Conservation (phyloP, 73 alveolate genomes). For the Uronychia setigera region DNA sequence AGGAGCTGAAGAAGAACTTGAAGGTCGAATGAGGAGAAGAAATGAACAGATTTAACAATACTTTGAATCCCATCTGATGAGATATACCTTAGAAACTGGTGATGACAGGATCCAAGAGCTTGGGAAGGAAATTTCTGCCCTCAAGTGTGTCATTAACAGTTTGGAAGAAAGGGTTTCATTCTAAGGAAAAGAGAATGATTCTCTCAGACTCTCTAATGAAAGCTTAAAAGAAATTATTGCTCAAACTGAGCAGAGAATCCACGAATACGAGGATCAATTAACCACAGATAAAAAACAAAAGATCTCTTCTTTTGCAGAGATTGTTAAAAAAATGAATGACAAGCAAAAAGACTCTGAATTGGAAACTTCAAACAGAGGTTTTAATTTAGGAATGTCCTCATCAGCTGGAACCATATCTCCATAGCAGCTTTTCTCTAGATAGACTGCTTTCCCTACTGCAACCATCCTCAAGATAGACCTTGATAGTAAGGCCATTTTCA, state of each 20-base stretch:
- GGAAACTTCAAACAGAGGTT: not conserved
- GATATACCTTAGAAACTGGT: slow-evolving; percentile 8
- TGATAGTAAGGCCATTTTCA: not conserved
- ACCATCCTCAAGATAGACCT: not conserved
- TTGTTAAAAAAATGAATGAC: slow-evolving; percentile 12
- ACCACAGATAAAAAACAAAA: not conserved
- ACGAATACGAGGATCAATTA: not conserved
- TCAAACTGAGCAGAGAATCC: not conserved
- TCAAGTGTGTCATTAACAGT: slow-evolving; percentile 11
- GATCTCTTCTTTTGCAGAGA: not conserved
- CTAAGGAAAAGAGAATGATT: not conserved
- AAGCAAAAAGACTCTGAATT: not conserved
- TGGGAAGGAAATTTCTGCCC: slow-evolving; percentile 40
- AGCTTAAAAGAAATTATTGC: not conserved
- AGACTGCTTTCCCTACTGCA: not conserved
- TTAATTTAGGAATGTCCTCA: not conserved
- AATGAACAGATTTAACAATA: slow-evolving; percentile 42
- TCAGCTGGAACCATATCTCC: too few species aligned
- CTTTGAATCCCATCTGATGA: slow-evolving; percentile 53
- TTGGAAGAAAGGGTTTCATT: not conserved
- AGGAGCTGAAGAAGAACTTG: slow-evolving; percentile 42
- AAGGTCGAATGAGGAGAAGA: slow-evolving; percentile 25
- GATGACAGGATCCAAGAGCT: slow-evolving; percentile 41
- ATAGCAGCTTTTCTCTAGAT: not conserved
- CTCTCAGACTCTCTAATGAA: slow-evolving; percentile 1